Conservation (phyloP, 2,329 filamentous ascomycete genomes). For the Beauveria bassiana region DNA sequence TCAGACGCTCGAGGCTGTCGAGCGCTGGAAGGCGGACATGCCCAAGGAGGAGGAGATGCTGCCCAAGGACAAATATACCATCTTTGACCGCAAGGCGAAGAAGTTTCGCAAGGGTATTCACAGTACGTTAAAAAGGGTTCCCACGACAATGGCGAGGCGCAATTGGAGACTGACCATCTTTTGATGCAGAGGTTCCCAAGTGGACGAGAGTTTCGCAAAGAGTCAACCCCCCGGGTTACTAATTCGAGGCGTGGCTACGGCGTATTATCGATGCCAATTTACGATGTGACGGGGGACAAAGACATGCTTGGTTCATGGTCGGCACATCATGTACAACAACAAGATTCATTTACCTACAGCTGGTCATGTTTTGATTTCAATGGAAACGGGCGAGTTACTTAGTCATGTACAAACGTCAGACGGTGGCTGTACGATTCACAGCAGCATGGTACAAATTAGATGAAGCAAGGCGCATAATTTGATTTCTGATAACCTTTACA, state of each 20-base stretch:
- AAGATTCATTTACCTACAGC: conserved; percentile 2
- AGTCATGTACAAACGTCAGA: conserved; percentile 5
- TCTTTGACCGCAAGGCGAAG: conserved; percentile 95
- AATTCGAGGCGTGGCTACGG: conserved; percentile 23
- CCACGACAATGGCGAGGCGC: background rate
- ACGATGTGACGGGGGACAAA: conserved; percentile 1
- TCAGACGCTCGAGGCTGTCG: conserved; percentile 65
- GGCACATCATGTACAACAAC: conserved; percentile 10
- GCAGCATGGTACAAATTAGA: conserved; percentile 7
- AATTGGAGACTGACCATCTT: conserved; percentile 5
- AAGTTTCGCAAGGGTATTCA: conserved; percentile 95
- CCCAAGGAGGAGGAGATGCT: conserved; percentile 93
- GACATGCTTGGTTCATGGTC: background rate
- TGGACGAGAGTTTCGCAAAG: conserved; percentile 95
- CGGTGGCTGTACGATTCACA: conserved; percentile 5
- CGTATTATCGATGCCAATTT: background rate
- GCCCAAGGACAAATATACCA: conserved; percentile 92
- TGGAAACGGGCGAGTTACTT: background rate
- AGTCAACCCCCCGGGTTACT: conserved; percentile 92
- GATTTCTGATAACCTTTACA: background rate
- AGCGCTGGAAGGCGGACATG: conserved; percentile 94
- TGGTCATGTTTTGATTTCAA: background rate
- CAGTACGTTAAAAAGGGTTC: conserved; percentile 52
- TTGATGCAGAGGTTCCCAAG: conserved; percentile 62
- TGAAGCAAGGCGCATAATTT: conserved; percentile 11